Evolutionary conservation across 345 rosid species (phyloP).

Genomic region (Moricandia arvensis): DNA sequence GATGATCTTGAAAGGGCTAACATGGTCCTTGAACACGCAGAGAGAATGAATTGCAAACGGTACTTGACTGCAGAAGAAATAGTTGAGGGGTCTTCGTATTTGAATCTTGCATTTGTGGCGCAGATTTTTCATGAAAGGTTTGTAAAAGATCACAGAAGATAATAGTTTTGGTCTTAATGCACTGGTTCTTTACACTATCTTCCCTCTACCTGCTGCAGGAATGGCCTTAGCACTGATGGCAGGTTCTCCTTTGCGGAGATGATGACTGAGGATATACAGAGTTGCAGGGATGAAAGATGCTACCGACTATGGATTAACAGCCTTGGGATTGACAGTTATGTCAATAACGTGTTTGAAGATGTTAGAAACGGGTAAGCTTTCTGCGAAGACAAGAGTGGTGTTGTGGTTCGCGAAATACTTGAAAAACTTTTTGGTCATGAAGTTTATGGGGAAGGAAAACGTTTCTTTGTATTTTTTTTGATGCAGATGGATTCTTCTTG

Average conservation of each 20-base stretch:
- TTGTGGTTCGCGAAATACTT: neutral
- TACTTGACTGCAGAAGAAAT: conserved; percentile 86
- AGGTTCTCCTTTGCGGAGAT: conserved; percentile 79
- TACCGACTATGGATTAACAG: conserved; percentile 94
- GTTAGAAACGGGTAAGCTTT: conserved; percentile 75
- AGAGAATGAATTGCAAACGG: conserved; percentile 84
- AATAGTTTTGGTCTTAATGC: neutral
- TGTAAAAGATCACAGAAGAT: neutral
- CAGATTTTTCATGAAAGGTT: conserved; percentile 93
- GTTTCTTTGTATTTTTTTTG: neutral
- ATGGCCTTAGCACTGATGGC: conserved; percentile 76
- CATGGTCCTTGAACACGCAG: conserved; percentile 86
- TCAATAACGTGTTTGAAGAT: conserved; percentile 87
- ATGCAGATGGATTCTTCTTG: conserved; percentile 85
- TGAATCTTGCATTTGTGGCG: conserved; percentile 92
- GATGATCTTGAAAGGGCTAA: conserved; percentile 76
- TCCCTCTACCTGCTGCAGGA: conserved; percentile 55
- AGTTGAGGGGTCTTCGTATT: conserved; percentile 76
- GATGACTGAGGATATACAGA: conserved; percentile 87
- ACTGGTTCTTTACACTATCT: conserved; percentile 1
- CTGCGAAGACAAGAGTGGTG: neutral
- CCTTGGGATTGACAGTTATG: conserved; percentile 71
- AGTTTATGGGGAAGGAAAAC: neutral
- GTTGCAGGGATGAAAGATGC: conserved; percentile 90
- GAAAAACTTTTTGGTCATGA: neutral